Base-by-base conservation (phyloP, 2,329 filamentous ascomycete genomes). In the Alternaria ventricosa region DNA sequence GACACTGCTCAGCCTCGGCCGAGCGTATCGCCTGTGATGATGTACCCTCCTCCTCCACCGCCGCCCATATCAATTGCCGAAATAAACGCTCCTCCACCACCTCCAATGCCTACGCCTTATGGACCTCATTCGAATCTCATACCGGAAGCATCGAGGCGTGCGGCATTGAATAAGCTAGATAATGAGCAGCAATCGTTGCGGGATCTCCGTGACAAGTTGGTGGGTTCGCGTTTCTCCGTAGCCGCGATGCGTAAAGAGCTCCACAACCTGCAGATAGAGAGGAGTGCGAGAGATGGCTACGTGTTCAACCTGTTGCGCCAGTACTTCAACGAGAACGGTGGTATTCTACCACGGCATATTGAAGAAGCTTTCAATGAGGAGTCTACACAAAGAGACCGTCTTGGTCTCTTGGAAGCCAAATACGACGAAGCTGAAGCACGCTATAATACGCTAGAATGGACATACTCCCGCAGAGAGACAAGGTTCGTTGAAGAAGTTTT, bases 361-460 rank as follows among this genome's bases (percentile, higher is more conserved):
- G 7, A 51, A 6, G n/a, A 41, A 2, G 55, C 54, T 0, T 7
- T 61, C 1, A n/a, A 27, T 12, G 44, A 60, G 1, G 59, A 56
- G 1, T 25, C 28, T 6, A n/a, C 13, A 7, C 11, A 57, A 10
- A 57, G 65, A n/a, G 65, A 70, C 44, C 41, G 10, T 2, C 22
- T 60, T 1, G 67, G 62, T 0, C 11, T 51, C 1, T 0, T 60
- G 3, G 66, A 69, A 33, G 49, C 27, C 0, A 49, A 49, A 2
- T 65, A 67, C 18, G 57, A 65, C 7, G 51, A 62, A 13, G 55
- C 36, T 0, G 67, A 69, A 46, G 51, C 20, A 1, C n/a, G 44
- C 6, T 67, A 65, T 41, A 51, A 63, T 12, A 45, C 15, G 3
- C 13, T 45, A 10, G 63, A 66, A 33, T 67, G 57, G 59, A 57